Evolutionary conservation across 495 filamentous ascomycete genomes (phyloP).

Genomic region (Gamarada debralockiae): DNA sequence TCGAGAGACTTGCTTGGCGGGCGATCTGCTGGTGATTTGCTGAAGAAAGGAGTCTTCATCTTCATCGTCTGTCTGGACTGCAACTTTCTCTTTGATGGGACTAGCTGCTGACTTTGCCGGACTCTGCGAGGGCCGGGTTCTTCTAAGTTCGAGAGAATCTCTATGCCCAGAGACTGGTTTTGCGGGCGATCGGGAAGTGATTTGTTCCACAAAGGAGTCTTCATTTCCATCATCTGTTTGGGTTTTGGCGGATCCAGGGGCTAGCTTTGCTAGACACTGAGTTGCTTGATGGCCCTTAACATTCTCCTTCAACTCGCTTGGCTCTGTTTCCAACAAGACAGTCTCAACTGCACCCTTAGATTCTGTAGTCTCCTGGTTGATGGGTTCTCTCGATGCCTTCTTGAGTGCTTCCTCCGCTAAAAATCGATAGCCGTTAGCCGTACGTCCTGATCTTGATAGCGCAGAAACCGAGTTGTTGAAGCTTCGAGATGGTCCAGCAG

Average conservation of each 20-base stretch:
- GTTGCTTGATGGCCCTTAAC: not conserved
- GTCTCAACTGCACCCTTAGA: not conserved
- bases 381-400: too few relatives aligned
- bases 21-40: slow-evolving; percentile 35
- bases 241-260: slow-evolving; percentile 20
- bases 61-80: not conserved
- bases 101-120: too few relatives aligned
- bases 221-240: slow-evolving; percentile 19
- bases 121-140: not conserved
- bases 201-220: slow-evolving; percentile 36
- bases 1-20: slow-evolving; percentile 41
- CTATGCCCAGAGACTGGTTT: slow-evolving; percentile 51
- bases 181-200: slow-evolving; percentile 34
- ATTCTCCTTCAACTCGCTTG: not conserved
- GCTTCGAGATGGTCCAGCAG: slow-evolving; percentile 4
- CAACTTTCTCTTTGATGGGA: too few relatives aligned
- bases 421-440: slow-evolving; percentile 13
- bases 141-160: slow-evolving; percentile 54
- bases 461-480: not conserved
- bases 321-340: not conserved
- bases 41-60: slow-evolving; percentile 35
- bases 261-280: slow-evolving; percentile 4
- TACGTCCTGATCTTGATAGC: not conserved
- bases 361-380: not conserved
- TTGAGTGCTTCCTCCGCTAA: slow-evolving; percentile 18